Conservation (phyloP, 2,329 filamentous ascomycete species). For the Aspergillus spinulosporus region DNA sequence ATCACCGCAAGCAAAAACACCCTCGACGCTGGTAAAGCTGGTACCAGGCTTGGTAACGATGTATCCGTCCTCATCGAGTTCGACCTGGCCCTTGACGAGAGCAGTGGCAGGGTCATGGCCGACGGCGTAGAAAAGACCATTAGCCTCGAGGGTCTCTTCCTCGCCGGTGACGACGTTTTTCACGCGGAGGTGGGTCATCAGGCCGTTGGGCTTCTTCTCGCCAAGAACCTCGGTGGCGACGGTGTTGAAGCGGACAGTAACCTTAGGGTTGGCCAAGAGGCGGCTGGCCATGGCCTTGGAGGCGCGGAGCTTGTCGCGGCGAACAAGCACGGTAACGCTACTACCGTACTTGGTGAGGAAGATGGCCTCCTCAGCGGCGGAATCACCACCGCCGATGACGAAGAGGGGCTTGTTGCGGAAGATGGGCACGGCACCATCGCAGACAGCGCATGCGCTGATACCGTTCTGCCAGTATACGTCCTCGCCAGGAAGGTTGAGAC, state of each 20-base stretch:
- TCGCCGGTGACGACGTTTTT: conserved; percentile 74
- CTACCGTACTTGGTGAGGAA: conserved; percentile 97
- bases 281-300: conserved; percentile 90
- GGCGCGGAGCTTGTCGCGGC: conserved; percentile 81
- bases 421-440: conserved; percentile 94
- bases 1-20: conserved; percentile 94
- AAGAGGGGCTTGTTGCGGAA: conserved; percentile 95
- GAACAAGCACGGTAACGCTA: conserved; percentile 91
- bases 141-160: conserved; percentile 82
- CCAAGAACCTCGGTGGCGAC: conserved; percentile 81
- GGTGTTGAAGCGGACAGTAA: conserved; percentile 84
- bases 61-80: conserved; percentile 88
- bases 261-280: conserved; percentile 79
- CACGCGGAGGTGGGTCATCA: conserved; percentile 86
- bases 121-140: conserved; percentile 94
- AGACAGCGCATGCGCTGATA: conserved; percentile 94
- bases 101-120: conserved; percentile 90
- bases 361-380: conserved; percentile 93
- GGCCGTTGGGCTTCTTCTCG: conserved; percentile 68
- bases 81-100: conserved; percentile 87
- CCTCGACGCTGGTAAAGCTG: conserved; percentile 80
- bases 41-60: conserved; percentile 86
- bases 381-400: conserved; percentile 95
- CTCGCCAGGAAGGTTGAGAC: conserved; percentile 81
- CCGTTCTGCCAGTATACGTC: conserved; percentile 97